Evolutionary conservation across 805 yeast species (phyloP).

Genomic region (Nakazawaea ishiwadae): DNA sequence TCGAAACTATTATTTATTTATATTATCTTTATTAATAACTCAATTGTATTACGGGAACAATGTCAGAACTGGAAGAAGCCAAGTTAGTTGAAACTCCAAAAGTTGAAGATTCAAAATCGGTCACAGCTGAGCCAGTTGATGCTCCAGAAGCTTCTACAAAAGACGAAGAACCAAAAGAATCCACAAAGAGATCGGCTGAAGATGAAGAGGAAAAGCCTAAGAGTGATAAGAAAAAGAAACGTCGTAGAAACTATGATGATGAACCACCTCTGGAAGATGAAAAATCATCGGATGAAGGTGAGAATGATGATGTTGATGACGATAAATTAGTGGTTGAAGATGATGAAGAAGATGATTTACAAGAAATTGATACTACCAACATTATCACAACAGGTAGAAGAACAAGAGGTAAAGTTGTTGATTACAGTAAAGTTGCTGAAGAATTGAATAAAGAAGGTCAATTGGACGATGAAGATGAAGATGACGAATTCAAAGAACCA

Average conservation of each 20-base stretch:
- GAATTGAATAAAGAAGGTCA: slow-evolving; percentile 44
- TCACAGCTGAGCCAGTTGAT: slow-evolving; percentile 1
- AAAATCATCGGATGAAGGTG: slow-evolving; percentile 35
- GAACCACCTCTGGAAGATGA: slow-evolving; percentile 49
- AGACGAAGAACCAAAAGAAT: neutral
- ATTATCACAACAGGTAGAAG: slow-evolving; percentile 84
- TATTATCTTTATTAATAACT: neutral
- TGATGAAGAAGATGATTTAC: slow-evolving; percentile 73
- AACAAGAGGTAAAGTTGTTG: slow-evolving; percentile 86
- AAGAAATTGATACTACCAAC: slow-evolving; percentile 76
- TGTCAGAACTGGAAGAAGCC: neutral
- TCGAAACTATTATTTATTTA: too few relatives aligned
- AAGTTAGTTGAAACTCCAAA: neutral
- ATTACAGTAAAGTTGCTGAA: slow-evolving; percentile 76
- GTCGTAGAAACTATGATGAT: slow-evolving; percentile 59
- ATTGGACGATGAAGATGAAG: slow-evolving; percentile 42
- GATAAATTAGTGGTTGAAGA: slow-evolving; percentile 52
- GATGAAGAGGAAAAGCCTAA: slow-evolving; percentile 20
- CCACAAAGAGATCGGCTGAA: slow-evolving; percentile 16
- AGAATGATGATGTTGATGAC: slow-evolving; percentile 36
- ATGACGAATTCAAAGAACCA: slow-evolving; percentile 45
- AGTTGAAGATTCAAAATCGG: neutral
- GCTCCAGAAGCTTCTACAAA: neutral
- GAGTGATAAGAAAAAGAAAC: slow-evolving; percentile 44
- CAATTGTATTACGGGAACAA: slow-evolving; percentile 2